Evolutionary conservation across 2,329 filamentous ascomycete genomes (phyloP).

Genomic region (Albifimbria verrucaria): DNA sequence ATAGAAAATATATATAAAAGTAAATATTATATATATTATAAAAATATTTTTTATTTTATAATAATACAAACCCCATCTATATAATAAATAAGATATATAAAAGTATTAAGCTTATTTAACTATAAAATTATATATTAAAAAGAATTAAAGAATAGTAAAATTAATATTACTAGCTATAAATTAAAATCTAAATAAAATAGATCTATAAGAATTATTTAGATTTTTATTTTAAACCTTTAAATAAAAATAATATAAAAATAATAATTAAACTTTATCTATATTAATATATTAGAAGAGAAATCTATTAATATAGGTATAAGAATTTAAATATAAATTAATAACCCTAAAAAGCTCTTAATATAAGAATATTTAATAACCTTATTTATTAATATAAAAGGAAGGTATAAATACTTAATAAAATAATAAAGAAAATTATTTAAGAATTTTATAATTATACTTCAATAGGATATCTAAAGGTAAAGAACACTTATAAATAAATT

Average conservation of each 20-base stretch:
- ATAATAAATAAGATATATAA: not conserved
- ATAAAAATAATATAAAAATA: not conserved
- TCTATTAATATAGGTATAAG: not conserved
- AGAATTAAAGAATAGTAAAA: not conserved
- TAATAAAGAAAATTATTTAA: not conserved
- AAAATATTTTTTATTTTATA: not conserved
- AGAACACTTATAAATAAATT: constrained; percentile 1
- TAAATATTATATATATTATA: not conserved
- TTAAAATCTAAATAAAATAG: not conserved
- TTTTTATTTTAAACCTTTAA: not conserved
- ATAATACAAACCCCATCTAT: not conserved
- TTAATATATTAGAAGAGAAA: not conserved
- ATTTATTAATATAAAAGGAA: constrained; percentile 2
- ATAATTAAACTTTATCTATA: not conserved
- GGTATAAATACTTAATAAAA: not conserved
- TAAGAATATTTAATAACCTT: not conserved
- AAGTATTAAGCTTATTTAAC: not conserved
- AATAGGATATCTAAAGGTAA: not conserved
- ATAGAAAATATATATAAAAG: not conserved
- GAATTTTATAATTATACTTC: not conserved
- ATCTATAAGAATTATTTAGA: not conserved
- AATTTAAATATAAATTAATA: constrained; percentile 2
- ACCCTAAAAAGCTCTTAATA: constrained; percentile 2
- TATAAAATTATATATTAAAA: not conserved
- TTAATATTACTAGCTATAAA: not conserved